phyloP scores from a whole-genome alignment of 2,329 filamentous ascomycete species.

The Akanthomyces lecanii region DNA sequence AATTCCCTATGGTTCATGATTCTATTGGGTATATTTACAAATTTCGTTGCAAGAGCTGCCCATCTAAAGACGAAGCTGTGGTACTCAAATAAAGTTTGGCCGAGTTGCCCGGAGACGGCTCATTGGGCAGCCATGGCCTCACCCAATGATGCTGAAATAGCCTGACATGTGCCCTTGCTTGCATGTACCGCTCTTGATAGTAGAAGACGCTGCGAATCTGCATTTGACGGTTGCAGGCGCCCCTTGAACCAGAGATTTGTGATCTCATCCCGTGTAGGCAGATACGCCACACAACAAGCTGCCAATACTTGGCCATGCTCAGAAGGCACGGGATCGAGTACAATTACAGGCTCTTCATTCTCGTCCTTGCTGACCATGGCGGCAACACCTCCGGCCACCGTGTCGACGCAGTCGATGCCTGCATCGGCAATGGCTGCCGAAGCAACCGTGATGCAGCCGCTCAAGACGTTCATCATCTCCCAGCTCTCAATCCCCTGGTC shows the following conservation, averaged over 20 bases:
- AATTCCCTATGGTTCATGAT: neutral
- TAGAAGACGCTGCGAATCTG: slow-evolving; percentile 30
- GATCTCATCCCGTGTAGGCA: slow-evolving; percentile 82
- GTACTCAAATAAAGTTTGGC: neutral
- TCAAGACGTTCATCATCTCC: slow-evolving; percentile 87
- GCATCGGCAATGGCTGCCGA: slow-evolving; percentile 91
- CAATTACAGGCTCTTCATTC: slow-evolving; percentile 40
- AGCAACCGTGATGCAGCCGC: slow-evolving; percentile 88
- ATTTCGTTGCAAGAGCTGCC: neutral
- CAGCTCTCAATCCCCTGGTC: slow-evolving; percentile 61
- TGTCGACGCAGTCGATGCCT: slow-evolving; percentile 91
- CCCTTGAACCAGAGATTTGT: slow-evolving; percentile 95
- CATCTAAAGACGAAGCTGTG: neutral
- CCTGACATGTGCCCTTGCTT: slow-evolving; percentile 34
- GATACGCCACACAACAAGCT: slow-evolving; percentile 85
- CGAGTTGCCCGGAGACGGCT: neutral
- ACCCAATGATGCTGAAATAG: slow-evolving; percentile 31
- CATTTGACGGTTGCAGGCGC: slow-evolving; percentile 40
- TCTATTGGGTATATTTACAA: neutral
- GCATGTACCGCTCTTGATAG: slow-evolving; percentile 40
- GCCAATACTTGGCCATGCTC: slow-evolving; percentile 76
- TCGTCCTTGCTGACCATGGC: slow-evolving; percentile 57
- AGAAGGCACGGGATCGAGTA: slow-evolving; percentile 77
- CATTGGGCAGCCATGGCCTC: slow-evolving; percentile 27
- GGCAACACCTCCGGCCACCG: slow-evolving; percentile 84